Base-by-base conservation (phyloP, 352 stramenopile species). In the Phytopythium ostracodes region DNA sequence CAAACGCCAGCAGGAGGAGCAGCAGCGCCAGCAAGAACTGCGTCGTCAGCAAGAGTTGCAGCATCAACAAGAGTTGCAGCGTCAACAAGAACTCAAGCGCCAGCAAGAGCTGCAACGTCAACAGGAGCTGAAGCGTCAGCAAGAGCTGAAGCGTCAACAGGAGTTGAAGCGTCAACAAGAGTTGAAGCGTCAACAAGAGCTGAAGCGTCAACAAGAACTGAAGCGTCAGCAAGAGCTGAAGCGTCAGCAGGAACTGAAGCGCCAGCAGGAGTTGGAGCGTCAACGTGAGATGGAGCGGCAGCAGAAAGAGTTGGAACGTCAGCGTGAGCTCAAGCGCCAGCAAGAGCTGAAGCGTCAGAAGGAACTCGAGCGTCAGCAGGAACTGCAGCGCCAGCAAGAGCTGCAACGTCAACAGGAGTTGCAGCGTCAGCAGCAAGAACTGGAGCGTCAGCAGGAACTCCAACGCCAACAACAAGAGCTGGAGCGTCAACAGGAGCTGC, bases 321-420 rank as follows among this genome's bases (percentile, higher is more conserved):
- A 79, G 24, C 65, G 75, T 29, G 62, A 69, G 29, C 29, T 64
- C 11, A 61, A 70, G 58, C 38, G 56, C 0, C 70, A 70, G n/a
- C 65, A 77, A 44, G 55, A 72, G 27, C 60, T 79, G 57, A 58
- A 75, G 33, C 60, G 71, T 6, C 74, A 73, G n/a, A 53, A 35
- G 7, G 60, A 70, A 31, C 42, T 67, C 15, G 59, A 77, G 17
- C 65, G 61, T 1, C 72, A 77, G 43, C 61, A 79, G 27, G 59
- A 74, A 25, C 62, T 76, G n/a, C 66, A 78, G 49, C 73, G 65
- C 22, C 65, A 64, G 50, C 63, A 75, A n/a, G 63, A 73, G 35
- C 17, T 72, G 14, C 55, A 73, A 25, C 35, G 62, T 15, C 67
- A 71, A 12, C 61, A 56, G 18, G 53, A 66, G 25, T 25, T 56